These are phyloP conservation scores for Effrenium voratum DNA, from an alignment of 73 alveolate species.

Conservation along the genomic window DNA sequence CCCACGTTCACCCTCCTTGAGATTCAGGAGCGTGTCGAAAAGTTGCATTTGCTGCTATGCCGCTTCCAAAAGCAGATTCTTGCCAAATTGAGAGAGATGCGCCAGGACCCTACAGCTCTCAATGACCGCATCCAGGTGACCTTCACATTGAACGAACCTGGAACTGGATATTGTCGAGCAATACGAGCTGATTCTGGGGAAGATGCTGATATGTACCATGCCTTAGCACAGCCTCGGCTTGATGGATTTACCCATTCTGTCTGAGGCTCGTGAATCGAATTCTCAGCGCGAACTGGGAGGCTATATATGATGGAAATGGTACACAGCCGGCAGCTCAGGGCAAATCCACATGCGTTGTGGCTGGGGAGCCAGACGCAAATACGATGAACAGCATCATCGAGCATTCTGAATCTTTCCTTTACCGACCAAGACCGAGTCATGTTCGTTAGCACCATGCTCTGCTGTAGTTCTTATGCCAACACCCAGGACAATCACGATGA, in stretches of 20 bases:
- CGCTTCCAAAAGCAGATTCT: no score
- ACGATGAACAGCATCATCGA: no score
- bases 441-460: neutral
- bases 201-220: slow-evolving; percentile 24
- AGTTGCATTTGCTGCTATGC: no score
- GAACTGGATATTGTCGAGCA: slow-evolving; percentile 63
- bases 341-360: neutral
- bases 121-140: slow-evolving; percentile 25
- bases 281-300: slow-evolving; percentile 19
- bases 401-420: no score
- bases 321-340: slow-evolving; percentile 33
- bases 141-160: slow-evolving; percentile 62
- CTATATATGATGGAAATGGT: slow-evolving; percentile 50
- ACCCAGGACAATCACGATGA: slow-evolving; percentile 28
- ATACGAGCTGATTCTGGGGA: slow-evolving; percentile 53
- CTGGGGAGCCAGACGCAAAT: no score
- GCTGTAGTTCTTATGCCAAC: neutral
- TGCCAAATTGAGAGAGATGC: neutral
- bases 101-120: slow-evolving; percentile 7
- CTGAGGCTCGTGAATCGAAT: slow-evolving; percentile 40
- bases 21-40: neutral
- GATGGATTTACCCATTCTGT: no score
- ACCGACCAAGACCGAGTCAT: no score
- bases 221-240: neutral
- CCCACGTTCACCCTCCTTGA: slow-evolving; percentile 8